Percentiles rank a stretch among this genome's conserved stretches.
phyloP scores from a whole-genome alignment of 2,329 filamentous ascomycete genomes.

The Myriosclerotinia duriaeana region DNA sequence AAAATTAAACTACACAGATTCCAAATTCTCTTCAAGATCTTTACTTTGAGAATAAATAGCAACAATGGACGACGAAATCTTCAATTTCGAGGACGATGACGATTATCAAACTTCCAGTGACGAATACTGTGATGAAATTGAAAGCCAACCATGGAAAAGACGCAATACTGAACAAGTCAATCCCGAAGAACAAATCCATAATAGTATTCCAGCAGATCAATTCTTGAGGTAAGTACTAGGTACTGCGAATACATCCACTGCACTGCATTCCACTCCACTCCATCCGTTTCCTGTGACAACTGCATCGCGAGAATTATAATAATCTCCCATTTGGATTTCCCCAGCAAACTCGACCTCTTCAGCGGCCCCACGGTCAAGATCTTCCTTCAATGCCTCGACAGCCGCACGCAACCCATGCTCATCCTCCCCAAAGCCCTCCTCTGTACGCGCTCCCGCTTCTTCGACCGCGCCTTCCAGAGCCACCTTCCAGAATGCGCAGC shows the following conservation, averaged over 20 bases:
- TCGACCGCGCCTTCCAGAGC: constrained; percentile 27
- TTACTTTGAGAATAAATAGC: not conserved
- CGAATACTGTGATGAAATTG: not conserved
- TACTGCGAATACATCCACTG: too few relatives aligned
- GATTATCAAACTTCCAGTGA: constrained; percentile 7
- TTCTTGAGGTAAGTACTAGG: constrained; percentile 9
- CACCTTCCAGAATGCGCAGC: constrained; percentile 6
- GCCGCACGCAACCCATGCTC: constrained; percentile 5
- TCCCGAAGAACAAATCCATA: not conserved
- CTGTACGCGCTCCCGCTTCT: constrained; percentile 25
- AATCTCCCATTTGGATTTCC: not conserved
- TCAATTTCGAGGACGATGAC: constrained; percentile 3
- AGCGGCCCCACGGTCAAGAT: constrained; percentile 21
- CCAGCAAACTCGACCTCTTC: constrained; percentile 17
- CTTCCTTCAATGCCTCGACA: not conserved
- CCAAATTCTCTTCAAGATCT: not conserved
- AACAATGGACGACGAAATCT: constrained; percentile 9
- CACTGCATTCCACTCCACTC: not conserved
- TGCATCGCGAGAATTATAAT: not conserved
- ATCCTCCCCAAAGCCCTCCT: constrained; percentile 23
- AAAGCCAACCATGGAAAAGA: not conserved
- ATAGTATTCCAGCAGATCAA: constrained; percentile 3
- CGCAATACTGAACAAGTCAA: not conserved
- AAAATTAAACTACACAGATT: not conserved
- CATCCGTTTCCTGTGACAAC: rapidly evolving